Conservation (phyloP, 176 grass and related monocot species). For the Metroxylon sagu region DNA sequence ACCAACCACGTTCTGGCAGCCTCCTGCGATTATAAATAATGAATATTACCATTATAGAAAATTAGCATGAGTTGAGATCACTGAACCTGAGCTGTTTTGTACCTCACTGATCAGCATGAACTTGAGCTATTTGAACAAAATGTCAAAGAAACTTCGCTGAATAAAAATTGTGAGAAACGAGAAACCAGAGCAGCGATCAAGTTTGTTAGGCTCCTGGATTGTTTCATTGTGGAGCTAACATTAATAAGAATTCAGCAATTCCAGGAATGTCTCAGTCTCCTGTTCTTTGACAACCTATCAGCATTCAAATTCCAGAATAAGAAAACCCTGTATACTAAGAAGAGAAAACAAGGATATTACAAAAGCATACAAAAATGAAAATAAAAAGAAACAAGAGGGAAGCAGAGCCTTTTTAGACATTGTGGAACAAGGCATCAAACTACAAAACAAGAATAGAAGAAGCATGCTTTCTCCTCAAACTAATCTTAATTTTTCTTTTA, state of each 20-base stretch:
- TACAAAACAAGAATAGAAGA: too few species aligned
- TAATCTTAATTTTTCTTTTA: too few species aligned
- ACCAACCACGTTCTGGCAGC: conserved; percentile 30
- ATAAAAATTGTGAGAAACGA: conserved; percentile 16
- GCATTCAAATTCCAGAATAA: conserved; percentile 7
- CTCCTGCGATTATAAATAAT: conserved; percentile 38
- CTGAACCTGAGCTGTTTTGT: conserved; percentile 6
- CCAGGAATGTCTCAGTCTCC: conserved; percentile 34
- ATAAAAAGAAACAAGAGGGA: too few species aligned
- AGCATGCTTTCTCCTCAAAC: too few species aligned
- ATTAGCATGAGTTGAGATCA: too few species aligned
- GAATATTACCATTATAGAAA: neutral
- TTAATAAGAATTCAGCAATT: conserved; percentile 45
- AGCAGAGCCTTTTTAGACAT: too few species aligned
- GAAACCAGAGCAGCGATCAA: too few species aligned
- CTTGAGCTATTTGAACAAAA: conserved; percentile 24
- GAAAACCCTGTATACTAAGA: neutral
- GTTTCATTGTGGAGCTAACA: conserved; percentile 20
- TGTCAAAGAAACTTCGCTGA: conserved; percentile 17
- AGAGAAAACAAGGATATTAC: neutral
- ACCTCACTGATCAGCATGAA: conserved; percentile 30
- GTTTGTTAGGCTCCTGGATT: conserved; percentile 41
- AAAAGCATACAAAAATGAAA: neutral
- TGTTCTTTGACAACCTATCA: conserved; percentile 57
- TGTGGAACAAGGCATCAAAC: too few species aligned